These are phyloP conservation scores for Parmales sp. DNA, from an alignment of 108 stramenopile genomes.

Conservation along the genomic window DNA sequence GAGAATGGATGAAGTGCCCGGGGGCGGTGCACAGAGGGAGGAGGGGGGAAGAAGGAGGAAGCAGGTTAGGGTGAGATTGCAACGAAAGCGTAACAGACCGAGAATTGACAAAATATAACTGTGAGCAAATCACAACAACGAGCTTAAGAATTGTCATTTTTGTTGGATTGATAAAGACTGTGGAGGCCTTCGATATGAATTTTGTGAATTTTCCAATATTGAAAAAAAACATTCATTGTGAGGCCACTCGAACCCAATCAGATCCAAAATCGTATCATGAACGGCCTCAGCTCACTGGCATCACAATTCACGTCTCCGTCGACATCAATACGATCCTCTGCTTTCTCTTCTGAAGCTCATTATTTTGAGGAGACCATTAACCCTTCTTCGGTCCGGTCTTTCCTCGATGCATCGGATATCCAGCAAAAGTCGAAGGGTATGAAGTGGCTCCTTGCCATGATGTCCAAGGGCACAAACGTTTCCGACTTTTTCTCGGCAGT, in stretches of 20 bases:
- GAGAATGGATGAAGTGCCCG: no score
- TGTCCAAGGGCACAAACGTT: constrained; percentile 88
- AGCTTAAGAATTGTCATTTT: no score
- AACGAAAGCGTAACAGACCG: no score
- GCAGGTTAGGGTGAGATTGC: no score
- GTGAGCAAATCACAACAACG: no score
- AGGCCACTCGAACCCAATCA: background rate
- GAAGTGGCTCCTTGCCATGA: constrained; percentile 96
- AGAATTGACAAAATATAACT: no score
- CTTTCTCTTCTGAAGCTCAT: constrained; percentile 60
- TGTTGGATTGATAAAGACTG: no score
- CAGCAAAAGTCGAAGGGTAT: constrained; percentile 77
- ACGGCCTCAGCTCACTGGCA: background rate
- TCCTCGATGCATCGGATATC: constrained; percentile 54
- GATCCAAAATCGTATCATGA: background rate
- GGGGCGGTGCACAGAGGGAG: no score
- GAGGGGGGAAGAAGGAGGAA: no score
- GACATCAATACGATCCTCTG: constrained; percentile 9
- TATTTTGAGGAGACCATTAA: constrained; percentile 95
- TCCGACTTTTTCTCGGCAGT: constrained; percentile 94
- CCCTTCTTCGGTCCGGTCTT: constrained; percentile 66
- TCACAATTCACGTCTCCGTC: background rate
- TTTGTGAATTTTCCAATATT: no score
- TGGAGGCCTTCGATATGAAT: no score
- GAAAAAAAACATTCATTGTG: no score